Conservation (phyloP, 2,329 filamentous ascomycete species). For the Aspergillus sp. region DNA sequence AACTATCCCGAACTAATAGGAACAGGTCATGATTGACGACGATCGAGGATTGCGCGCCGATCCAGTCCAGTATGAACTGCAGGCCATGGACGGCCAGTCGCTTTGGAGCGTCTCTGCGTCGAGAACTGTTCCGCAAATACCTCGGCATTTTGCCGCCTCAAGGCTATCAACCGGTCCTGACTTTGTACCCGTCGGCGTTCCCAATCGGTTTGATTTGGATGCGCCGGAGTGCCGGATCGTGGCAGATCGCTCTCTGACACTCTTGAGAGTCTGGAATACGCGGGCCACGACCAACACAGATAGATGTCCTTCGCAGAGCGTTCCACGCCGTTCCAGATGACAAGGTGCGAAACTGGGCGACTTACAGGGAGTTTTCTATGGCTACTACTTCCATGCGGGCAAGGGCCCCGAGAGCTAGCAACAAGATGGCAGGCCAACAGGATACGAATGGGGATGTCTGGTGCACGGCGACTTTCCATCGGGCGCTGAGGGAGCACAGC, state of each 20-base stretch:
- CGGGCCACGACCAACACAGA: conserved; percentile 52
- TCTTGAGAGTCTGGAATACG: conserved; percentile 49
- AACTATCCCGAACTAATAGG: conserved; percentile 7
- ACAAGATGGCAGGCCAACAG: conserved; percentile 35
- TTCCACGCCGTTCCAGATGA: conserved; percentile 56
- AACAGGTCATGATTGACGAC: conserved; percentile 63
- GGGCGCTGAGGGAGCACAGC: conserved; percentile 55
- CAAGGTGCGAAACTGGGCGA: conserved; percentile 48
- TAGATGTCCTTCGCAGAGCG: conserved; percentile 50
- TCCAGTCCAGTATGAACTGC: conserved; percentile 70
- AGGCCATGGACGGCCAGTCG: conserved; percentile 66
- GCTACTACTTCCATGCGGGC: conserved; percentile 18
- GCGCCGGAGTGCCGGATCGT: conserved; percentile 42
- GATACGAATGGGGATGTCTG: conserved; percentile 78
- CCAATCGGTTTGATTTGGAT: conserved; percentile 48
- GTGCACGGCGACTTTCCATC: conserved; percentile 63
- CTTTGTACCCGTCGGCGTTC: conserved; percentile 48
- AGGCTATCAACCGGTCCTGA: conserved; percentile 53
- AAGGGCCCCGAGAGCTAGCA: conserved; percentile 35
- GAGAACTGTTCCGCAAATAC: conserved; percentile 84
- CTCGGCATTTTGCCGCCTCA: conserved; percentile 71
- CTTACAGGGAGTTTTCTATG: conserved; percentile 56
- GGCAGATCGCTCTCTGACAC: conserved; percentile 47
- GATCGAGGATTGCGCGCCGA: conserved; percentile 66
- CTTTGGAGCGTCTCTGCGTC: conserved; percentile 70